A percentile compares a stretch with the other conserved stretches of the same genome.
phyloP scores from a whole-genome alignment of 306 rosid species.

The Cercis canadensis region DNA sequence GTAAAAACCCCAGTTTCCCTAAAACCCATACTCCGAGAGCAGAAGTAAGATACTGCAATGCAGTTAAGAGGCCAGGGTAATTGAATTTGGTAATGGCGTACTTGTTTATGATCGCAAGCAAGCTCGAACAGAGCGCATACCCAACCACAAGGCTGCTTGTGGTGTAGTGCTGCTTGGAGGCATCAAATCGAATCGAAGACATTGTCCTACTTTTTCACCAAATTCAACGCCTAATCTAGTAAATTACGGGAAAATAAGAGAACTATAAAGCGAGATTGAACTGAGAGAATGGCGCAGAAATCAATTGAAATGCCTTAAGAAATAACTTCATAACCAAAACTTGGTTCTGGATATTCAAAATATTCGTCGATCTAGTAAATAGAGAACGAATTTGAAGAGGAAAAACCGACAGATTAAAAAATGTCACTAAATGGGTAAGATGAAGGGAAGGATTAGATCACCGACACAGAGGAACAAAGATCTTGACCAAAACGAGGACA shows the following conservation, averaged over 20 bases:
- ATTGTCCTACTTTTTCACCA: slow-evolving; percentile 37
- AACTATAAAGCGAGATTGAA: slow-evolving; percentile 9
- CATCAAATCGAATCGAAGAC: slow-evolving; percentile 61
- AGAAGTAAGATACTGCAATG: slow-evolving; percentile 86
- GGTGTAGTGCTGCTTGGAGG: slow-evolving; percentile 61
- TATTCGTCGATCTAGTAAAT: slow-evolving; percentile 21
- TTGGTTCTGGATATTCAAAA: slow-evolving; percentile 32
- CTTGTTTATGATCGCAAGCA: slow-evolving; percentile 94
- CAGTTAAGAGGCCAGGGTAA: slow-evolving; percentile 90
- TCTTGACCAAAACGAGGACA: slow-evolving; percentile 32
- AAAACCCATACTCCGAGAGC: slow-evolving; percentile 78
- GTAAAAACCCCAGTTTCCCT: slow-evolving; percentile 79
- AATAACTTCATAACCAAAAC: slow-evolving; percentile 13
- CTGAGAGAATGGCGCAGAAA: not conserved
- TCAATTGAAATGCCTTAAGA: slow-evolving; percentile 1
- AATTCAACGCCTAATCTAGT: slow-evolving; percentile 16
- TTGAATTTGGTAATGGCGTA: slow-evolving; percentile 90
- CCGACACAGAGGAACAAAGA: slow-evolving; percentile 45
- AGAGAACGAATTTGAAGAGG: not conserved
- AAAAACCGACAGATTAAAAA: not conserved
- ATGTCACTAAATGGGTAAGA: not conserved
- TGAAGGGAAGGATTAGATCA: slow-evolving; percentile 38
- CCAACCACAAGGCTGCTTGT: slow-evolving; percentile 81
- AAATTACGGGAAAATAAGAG: slow-evolving; percentile 4
- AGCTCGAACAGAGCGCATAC: slow-evolving; percentile 89